Evolutionary conservation across 495 filamentous ascomycete genomes (phyloP), one percentile per base, ranked within the genome.

Genomic region (Pseudotulostoma volvatum): DNA sequence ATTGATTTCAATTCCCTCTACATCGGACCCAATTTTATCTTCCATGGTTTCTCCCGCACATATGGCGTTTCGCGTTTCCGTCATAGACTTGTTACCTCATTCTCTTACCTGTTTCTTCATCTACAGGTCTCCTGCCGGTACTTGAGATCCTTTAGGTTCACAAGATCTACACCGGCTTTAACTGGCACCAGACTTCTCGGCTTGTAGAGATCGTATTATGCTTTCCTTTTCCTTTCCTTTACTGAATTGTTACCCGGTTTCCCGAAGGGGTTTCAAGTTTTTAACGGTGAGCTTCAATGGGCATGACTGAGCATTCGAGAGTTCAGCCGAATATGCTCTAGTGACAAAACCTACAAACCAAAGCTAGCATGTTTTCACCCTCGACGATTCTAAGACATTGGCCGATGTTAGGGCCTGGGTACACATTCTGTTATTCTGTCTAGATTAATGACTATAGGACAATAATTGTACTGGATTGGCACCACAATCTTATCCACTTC

Each of bases 51-150:
- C 60, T 53, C 57, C 51, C 50, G 51, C 55, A 51, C 53, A 56
- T 58, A 55, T 53, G 59, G 60, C 61, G 61, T 62, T 56, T 45
- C 45, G 61, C 50, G 54, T 57, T 54, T 49, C 63, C 55, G 63
- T 37, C 42, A 56, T 65, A 65, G 61, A 65, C 53, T n/a, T 55
- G 43, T 55, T 49, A 46, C 50, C 44, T 45, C 39, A 45, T 52
- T 44, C 31, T 48, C 34, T 36, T n/a, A n/a, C n/a, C n/a, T n/a
- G n/a, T n/a, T n/a, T n/a, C n/a, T n/a, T n/a, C n/a, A n/a, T n/a
- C n/a, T n/a, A n/a, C n/a, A n/a, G n/a, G n/a, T n/a, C n/a, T n/a
- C n/a, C n/a, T n/a, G n/a, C n/a, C n/a, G n/a, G n/a, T n/a, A n/a
- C n/a, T n/a, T n/a, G n/a, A n/a, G n/a, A n/a, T 28, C 23, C 23